phyloP scores from a whole-genome alignment of 2,329 filamentous ascomycete species.

The Epichloe amarillans region DNA sequence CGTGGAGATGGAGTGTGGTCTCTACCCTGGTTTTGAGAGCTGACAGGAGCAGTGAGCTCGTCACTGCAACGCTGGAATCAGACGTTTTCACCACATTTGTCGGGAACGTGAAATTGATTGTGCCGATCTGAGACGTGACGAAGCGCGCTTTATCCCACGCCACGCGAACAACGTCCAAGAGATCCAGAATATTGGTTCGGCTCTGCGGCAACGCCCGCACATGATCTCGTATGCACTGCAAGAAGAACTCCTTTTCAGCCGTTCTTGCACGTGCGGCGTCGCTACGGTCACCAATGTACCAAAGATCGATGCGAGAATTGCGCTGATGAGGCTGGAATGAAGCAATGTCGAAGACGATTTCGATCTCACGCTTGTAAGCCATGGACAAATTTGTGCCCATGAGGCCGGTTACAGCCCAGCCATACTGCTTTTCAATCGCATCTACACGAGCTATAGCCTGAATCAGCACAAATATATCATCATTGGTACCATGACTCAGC shows the following conservation, averaged over 20 bases:
- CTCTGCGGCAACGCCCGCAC: conserved; percentile 48
- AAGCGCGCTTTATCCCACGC: conserved; percentile 53
- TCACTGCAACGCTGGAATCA: conserved; percentile 52
- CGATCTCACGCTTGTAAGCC: conserved; percentile 58
- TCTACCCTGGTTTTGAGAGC: conserved; percentile 57
- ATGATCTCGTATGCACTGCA: conserved; percentile 57
- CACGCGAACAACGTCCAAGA: conserved; percentile 45
- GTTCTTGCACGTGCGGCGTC: conserved; percentile 42
- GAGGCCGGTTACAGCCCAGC: conserved; percentile 60
- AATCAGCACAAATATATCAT: conserved; percentile 21
- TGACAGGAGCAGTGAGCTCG: conserved; percentile 46
- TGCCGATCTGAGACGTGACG: conserved; percentile 46
- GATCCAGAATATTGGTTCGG: conserved; percentile 38
- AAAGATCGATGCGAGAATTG: conserved; percentile 51
- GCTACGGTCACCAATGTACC: conserved; percentile 51
- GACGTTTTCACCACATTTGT: conserved; percentile 50
- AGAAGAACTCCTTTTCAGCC: conserved; percentile 60
- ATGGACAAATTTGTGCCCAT: conserved; percentile 53
- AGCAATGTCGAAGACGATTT: conserved; percentile 56
- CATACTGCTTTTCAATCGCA: conserved; percentile 49
- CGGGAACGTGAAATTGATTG: conserved; percentile 50
- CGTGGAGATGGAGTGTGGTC: conserved; percentile 42
- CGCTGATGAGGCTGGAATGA: conserved; percentile 38
- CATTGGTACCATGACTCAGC: neutral
- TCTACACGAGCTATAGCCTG: conserved; percentile 45